Evolutionary conservation across 257 asterid species (phyloP), one percentile per base, ranked within the genome.

Genomic region (Cruciata laevipes): DNA sequence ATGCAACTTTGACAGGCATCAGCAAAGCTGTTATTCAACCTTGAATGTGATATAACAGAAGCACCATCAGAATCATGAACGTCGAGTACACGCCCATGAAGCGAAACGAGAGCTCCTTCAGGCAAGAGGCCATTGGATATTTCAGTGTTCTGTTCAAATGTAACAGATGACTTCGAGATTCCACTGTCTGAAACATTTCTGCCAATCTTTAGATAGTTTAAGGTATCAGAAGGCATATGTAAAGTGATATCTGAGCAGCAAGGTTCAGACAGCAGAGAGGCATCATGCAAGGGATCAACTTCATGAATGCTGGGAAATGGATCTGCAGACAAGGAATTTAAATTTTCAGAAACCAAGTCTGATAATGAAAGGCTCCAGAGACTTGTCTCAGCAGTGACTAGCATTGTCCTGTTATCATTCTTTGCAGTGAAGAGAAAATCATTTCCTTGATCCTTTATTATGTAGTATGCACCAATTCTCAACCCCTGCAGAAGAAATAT

Each of bases 391-490:
- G 88, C 72, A 73, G 63, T 68, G 73, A 94, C 59, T 61, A 61
- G 68, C 67, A 88, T 59, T 80, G 80, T 83, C 66, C 55, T 77
- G 57, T 51, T 38, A 33, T 70, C 76, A 69, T 58, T 69, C 75
- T 81, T 78, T 17, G 63, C 69, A 40, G 74, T 38, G 75, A 89
- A 76, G 57, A 81, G 69, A 61, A 53, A 52, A 58, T 83, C 88
- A 80, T 80, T 80, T 61, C 77, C 74, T 71, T 78, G 71, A 65
- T 84, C 87, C 71, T 79, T 76, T 56, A 90, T 73, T 52, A 88
- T 77, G 80, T 94, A 94, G 72, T 60, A 82, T 66, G 77, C 44
- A 71, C 95, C 89, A 42, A 90, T 86, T 83, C 71, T 85, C 77
- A 90, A 35, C 12, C 81, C 82, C 99, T 94, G 96, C 78, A 83